Base-by-base conservation (phyloP, 106 monocot species). In the Platanthera guangdongensis region DNA sequence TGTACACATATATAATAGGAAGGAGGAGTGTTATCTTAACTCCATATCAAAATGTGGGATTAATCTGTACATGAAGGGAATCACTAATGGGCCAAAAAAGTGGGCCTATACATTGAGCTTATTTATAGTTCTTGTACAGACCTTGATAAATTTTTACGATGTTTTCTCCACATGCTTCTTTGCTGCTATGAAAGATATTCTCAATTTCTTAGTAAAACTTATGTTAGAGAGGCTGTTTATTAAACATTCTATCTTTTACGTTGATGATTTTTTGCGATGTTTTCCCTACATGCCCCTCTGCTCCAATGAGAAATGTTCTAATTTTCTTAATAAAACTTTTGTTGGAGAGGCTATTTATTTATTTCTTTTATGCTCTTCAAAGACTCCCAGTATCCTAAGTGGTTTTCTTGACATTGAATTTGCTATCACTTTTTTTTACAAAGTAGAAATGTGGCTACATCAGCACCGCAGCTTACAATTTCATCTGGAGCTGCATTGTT, bases 401-500 rank as follows among this genome's bases (percentile, higher is more conserved):
- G 52, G 52, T 53, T 53, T 57, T 57, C 57, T 57, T 57, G 57
- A 14, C 57, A 57, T 57, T 57, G 57, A 57, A 57, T 57, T 57
- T n/a, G n/a, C 18, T 16, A 57, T 16, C 15, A 32, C 19, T 57
- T 22, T 48, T 60, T 75, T 68, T 50, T 82, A 47, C 82, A 47
- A 72, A 70, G 19, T 74, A 92, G 92, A 76, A 71, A 39, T 55
- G 28, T 28, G 57, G 49, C 75, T 22, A 48, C 77, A 7, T 65
- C 76, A 70, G 47, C 25, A 79, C 73, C 81, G 59, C 79, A 50
- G 48, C 76, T 87, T 64, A 81, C 48, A 51, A 85, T 95, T 50
- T 87, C 87, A 76, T 95, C 92, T 67, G 92, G 95, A 77, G 92
- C 83, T 73, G 82, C 95, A 62, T 78, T 95, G 75, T 76, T 95